phyloP scores from a whole-genome alignment of 768 basidiomycete species.

The Lentinula boryana region DNA sequence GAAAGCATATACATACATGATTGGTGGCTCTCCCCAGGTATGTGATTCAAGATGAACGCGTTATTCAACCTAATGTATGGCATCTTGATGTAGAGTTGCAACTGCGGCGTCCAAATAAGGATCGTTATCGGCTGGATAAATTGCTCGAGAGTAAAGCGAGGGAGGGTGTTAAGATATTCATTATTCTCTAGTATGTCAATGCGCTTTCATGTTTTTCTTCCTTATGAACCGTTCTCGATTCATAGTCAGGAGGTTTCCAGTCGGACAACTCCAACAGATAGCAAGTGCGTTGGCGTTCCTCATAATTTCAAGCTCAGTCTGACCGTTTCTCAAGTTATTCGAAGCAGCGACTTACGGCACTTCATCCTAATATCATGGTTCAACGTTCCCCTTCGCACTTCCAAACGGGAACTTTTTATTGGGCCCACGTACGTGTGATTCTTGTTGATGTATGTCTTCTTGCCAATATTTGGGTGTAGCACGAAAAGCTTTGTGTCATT shows the following conservation, averaged over 20 bases:
- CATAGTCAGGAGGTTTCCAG: slow-evolving; percentile 90
- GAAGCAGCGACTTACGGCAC: slow-evolving; percentile 69
- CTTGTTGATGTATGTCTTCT: not conserved
- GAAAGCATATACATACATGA: slow-evolving; percentile 93
- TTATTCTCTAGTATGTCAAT: slow-evolving; percentile 80
- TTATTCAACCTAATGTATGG: not conserved
- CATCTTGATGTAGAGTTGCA: slow-evolving; percentile 54
- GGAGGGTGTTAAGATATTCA: slow-evolving; percentile 92
- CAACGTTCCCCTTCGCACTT: slow-evolving; percentile 98
- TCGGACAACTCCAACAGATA: slow-evolving; percentile 89
- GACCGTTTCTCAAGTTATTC: slow-evolving; percentile 51
- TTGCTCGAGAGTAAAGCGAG: slow-evolving; percentile 87
- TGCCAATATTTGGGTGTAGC: slow-evolving; percentile 36
- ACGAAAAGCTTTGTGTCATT: slow-evolving; percentile 97
- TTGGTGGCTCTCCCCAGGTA: slow-evolving; percentile 95
- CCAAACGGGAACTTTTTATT: slow-evolving; percentile 95
- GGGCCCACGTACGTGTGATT: slow-evolving; percentile 79
- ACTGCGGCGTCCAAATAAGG: slow-evolving; percentile 78
- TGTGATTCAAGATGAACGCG: not conserved
- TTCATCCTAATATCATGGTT: slow-evolving; percentile 93
- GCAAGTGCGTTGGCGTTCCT: slow-evolving; percentile 53
- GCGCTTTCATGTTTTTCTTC: not conserved
- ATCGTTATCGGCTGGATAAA: slow-evolving; percentile 80
- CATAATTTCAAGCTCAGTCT: not conserved
- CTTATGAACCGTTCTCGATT: not conserved